These are phyloP conservation scores for Mediolabrus comicus DNA, from an alignment of 108 stramenopile species.

Conservation along the genomic window DNA sequence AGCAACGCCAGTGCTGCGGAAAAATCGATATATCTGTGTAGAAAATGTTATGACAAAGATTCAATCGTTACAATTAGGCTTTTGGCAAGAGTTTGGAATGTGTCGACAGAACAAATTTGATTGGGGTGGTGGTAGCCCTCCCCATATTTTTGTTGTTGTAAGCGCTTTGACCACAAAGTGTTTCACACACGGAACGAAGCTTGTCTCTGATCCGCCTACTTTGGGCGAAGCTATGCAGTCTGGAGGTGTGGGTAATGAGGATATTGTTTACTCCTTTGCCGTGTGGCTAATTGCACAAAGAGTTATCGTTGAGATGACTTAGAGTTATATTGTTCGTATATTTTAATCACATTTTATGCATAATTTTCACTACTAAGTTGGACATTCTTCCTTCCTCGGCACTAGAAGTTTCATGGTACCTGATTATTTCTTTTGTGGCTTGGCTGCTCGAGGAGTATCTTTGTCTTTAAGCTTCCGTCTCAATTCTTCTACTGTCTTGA, in stretches of 20 bases:
- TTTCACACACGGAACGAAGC: not conserved
- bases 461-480: conserved; percentile 12
- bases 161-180: conserved; percentile 34
- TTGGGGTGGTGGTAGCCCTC: conserved; percentile 38
- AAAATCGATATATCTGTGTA: conserved; percentile 51
- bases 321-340: conserved; percentile 50
- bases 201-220: conserved; percentile 10
- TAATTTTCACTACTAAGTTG: not conserved
- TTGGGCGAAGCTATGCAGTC: conserved; percentile 37
- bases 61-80: conserved; percentile 51
- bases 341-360: not conserved
- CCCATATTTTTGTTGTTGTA: conserved; percentile 39
- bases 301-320: conserved; percentile 58
- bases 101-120: conserved; percentile 25
- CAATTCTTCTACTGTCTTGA: conserved; percentile 33
- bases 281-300: conserved; percentile 64
- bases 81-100: conserved; percentile 63
- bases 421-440: not conserved
- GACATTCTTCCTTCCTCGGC: not conserved
- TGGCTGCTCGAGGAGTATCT: not conserved
- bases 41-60: conserved; percentile 49
- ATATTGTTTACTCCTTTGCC: conserved; percentile 59
- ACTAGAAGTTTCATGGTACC: not conserved
- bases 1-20: conserved; percentile 53
- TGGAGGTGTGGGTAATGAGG: conserved; percentile 14